A percentile compares a stretch with the other conserved stretches of the same genome.
phyloP scores from a whole-genome alignment of 2,329 filamentous ascomycete species.

The Zasmidium citrigriseum region DNA sequence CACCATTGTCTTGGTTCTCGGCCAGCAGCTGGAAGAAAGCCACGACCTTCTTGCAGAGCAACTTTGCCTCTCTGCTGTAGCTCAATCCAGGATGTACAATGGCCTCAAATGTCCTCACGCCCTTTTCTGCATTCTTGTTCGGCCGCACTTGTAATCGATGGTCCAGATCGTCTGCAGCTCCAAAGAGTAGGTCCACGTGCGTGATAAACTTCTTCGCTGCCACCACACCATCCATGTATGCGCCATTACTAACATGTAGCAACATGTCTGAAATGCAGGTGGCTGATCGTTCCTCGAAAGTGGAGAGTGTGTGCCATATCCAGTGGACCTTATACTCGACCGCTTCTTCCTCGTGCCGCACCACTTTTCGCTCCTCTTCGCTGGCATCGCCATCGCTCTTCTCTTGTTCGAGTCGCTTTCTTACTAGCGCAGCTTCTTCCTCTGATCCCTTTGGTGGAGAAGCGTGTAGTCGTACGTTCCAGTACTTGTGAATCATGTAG shows the following conservation, averaged over 20 bases:
- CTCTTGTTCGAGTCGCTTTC: conserved; percentile 33
- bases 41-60: conserved; percentile 99
- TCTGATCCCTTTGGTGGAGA: conserved; percentile 42
- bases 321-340: conserved; percentile 98
- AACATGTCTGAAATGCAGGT: conserved; percentile 99
- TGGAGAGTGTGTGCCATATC: conserved; percentile 97
- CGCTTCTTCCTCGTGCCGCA: conserved; percentile 82
- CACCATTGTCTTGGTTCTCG: conserved; percentile 89
- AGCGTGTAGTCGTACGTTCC: conserved; percentile 81
- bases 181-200: conserved; percentile 91
- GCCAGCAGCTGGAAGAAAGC: conserved; percentile 95
- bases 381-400: conserved; percentile 57
- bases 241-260: conserved; percentile 95
- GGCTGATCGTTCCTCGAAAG: conserved; percentile 95
- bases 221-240: conserved; percentile 91
- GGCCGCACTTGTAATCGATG: conserved; percentile 63
- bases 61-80: conserved; percentile 93
- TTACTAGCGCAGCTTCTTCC: conserved; percentile 27
- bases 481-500: conserved; percentile 99
- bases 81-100: conserved; percentile 66
- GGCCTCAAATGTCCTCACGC: conserved; percentile 34
- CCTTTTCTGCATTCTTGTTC: conserved; percentile 23
- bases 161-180: conserved; percentile 83
- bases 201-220: conserved; percentile 95
- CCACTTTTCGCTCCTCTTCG: conserved; percentile 69